phyloP scores from a whole-genome alignment of 2,329 filamentous ascomycete species.

The Talaromyces sp. region DNA sequence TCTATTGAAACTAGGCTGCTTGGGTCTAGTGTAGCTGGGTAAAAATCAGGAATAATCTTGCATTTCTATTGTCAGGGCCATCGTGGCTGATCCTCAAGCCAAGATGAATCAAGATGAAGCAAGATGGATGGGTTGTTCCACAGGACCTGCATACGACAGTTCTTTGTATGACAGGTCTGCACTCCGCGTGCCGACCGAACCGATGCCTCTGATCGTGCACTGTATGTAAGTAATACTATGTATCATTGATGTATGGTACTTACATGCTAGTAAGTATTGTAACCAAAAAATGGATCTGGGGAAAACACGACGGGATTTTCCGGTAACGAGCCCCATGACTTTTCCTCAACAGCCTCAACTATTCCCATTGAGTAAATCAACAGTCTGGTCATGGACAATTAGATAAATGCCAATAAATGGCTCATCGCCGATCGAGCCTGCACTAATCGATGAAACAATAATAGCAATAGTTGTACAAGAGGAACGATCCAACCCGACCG shows the following conservation, averaged over 20 bases:
- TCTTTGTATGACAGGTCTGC: background rate
- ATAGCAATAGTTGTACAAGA: background rate
- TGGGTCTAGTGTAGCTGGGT: background rate
- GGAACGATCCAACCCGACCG: background rate
- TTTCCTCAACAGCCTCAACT: background rate
- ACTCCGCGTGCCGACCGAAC: background rate
- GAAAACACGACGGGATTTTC: background rate
- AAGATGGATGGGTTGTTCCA: background rate
- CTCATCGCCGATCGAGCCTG: background rate
- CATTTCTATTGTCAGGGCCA: background rate
- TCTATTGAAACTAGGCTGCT: background rate
- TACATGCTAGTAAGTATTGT: no score
- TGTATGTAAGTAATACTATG: no score
- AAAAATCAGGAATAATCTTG: background rate
- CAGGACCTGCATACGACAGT: background rate
- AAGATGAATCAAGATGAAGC: background rate
- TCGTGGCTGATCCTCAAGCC: background rate
- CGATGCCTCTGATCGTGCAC: background rate
- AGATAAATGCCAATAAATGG: background rate
- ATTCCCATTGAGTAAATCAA: background rate
- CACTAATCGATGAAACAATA: background rate
- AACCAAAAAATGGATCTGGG: background rate
- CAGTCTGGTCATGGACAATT: background rate
- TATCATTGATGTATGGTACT: no score
- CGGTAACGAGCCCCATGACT: background rate